Evolutionary conservation across 768 basidiomycete species (phyloP).

Genomic region (Phylloporus sp.): DNA sequence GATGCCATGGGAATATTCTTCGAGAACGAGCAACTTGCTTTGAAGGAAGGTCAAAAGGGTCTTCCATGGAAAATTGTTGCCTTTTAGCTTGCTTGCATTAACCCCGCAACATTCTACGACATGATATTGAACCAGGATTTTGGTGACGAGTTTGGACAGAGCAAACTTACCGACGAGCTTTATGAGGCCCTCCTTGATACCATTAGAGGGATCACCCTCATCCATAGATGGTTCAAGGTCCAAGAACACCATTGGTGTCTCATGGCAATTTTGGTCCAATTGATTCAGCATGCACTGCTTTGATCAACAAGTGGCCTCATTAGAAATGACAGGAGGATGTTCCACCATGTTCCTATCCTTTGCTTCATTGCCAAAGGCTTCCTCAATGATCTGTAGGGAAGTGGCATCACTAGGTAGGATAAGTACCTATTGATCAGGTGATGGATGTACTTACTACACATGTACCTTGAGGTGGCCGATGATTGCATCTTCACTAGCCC

Average conservation of each 20-base stretch:
- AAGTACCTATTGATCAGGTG: neutral
- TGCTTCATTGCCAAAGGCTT: neutral
- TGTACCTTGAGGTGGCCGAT: neutral
- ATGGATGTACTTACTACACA: neutral
- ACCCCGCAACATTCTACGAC: neutral
- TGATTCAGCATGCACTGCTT: too few species aligned
- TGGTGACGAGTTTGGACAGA: too few species aligned
- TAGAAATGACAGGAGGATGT: too few species aligned
- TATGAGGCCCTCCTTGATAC: neutral
- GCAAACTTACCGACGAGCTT: neutral
- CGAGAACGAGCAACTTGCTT: neutral
- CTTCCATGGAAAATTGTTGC: slow-evolving; percentile 1
- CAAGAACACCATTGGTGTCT: neutral
- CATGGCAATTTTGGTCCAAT: too few species aligned
- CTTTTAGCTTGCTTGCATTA: neutral
- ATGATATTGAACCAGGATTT: too few species aligned
- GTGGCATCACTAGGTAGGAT: neutral
- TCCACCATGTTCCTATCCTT: neutral
- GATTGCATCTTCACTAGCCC: neutral
- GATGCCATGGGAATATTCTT: neutral
- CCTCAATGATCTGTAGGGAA: neutral
- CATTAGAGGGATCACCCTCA: neutral
- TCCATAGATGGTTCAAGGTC: too few species aligned
- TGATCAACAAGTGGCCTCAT: neutral
- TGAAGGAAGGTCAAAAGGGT: neutral